Evolutionary conservation across 768 basidiomycete species (phyloP), one percentile per base, ranked within the genome.

Genomic region (Polyporus arcularius): DNA sequence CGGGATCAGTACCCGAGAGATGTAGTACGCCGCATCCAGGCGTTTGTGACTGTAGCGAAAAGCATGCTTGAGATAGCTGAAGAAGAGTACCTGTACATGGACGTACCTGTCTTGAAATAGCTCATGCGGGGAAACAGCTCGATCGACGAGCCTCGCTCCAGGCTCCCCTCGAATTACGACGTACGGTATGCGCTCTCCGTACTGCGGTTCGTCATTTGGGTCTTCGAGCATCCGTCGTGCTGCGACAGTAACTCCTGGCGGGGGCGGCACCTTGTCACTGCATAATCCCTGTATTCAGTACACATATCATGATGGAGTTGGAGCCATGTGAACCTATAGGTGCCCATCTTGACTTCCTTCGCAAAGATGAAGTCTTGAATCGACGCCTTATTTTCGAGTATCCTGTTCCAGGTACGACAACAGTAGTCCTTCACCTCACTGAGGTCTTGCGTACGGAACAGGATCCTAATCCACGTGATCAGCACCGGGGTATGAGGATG

Each of bases 351-450:
- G 31, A 98, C 95, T 74, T 96, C 93, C 70, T 96, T 96, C 0
- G 96, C 88, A 65, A 98, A 94, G 39, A 94, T 89, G 68, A 97
- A 97, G 71, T 98, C 96, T 66, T 96, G 90, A n/a, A 92, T 75
- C 2, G 92, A 89, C 2, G 85, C 87, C 64, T 83, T 87, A 60
- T 92, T 87, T 58, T 92, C 87, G 47, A 95, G 72, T 43, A 99
- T 81, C 70, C 90, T 92, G 10, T 83, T 80, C 94, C 94, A 98
- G 10, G 91, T 89, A 21, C 79, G 78, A 64, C 82, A 87, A 67
- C 94, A 96, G 67, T 95, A 97, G 5, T 86, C 84, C 72, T 98
- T 98, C 68, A 98, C 87, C 66, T 87, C 76, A 62, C 91, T 96
- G 9, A 98, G 79, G 72, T 99, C 90, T 71, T 94, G 91, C 0